phyloP scores from a whole-genome alignment of 2,329 filamentous ascomycete genomes.

The Cladophialophora carrionii region DNA sequence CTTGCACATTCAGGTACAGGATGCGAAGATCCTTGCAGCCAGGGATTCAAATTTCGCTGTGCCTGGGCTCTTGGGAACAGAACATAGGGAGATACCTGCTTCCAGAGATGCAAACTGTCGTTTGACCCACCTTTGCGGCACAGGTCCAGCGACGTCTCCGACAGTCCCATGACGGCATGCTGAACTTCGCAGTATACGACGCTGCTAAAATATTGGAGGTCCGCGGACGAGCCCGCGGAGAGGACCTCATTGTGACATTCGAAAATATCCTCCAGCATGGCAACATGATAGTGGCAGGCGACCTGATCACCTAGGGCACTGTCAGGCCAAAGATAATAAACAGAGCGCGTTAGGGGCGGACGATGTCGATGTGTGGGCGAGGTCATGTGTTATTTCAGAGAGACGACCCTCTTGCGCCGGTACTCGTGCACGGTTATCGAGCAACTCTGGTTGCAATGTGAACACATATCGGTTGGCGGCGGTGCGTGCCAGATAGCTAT shows the following conservation, averaged over 20 bases:
- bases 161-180: constrained; percentile 11
- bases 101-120: constrained; percentile 12
- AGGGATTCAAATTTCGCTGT: constrained; percentile 5
- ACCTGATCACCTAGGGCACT: constrained; percentile 10
- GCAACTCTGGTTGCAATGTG: constrained; percentile 9
- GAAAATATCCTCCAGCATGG: constrained; percentile 14
- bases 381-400: constrained; percentile 14
- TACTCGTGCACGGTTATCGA: constrained; percentile 6
- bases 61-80: constrained; percentile 1
- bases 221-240: constrained; percentile 11
- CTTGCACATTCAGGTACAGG: constrained; percentile 5
- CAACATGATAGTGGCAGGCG: constrained; percentile 10
- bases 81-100: not conserved
- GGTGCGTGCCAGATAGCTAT: constrained; percentile 23
- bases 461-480: constrained; percentile 13
- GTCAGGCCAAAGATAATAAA: constrained; percentile 20
- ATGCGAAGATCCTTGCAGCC: constrained; percentile 7
- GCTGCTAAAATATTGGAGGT: constrained; percentile 17
- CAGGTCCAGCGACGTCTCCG: constrained; percentile 9
- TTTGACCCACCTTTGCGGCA: constrained; percentile 11
- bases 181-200: constrained; percentile 19
- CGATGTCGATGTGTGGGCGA: constrained; percentile 5
- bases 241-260: constrained; percentile 7
- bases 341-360: constrained; percentile 18
- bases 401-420: constrained; percentile 4